phyloP scores from a whole-genome alignment of 2,329 filamentous ascomycete genomes.

The Zasmidium angulare region DNA sequence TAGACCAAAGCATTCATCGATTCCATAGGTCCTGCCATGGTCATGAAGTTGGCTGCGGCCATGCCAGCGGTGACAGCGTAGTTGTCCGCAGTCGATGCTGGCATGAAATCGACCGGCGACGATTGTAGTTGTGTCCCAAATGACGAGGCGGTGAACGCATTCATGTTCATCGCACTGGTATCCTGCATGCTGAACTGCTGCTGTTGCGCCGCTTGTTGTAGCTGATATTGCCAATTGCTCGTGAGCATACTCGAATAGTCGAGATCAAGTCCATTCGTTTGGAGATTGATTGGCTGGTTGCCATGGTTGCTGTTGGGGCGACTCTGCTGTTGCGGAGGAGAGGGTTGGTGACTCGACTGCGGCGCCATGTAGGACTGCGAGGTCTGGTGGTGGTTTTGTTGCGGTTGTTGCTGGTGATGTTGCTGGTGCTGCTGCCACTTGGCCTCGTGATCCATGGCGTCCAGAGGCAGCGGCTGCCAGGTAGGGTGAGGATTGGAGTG shows the following conservation, averaged over 20 bases:
- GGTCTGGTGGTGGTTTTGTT: conserved; percentile 15
- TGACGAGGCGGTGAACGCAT: conserved; percentile 37
- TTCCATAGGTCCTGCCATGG: conserved; percentile 44
- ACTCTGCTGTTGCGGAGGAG: conserved; percentile 22
- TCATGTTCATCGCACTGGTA: conserved; percentile 36
- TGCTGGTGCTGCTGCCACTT: conserved; percentile 25
- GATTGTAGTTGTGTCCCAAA: conserved; percentile 45
- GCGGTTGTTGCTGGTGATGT: conserved; percentile 24
- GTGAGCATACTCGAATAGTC: conserved; percentile 33
- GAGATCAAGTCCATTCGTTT: conserved; percentile 33
- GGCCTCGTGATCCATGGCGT: conserved; percentile 26
- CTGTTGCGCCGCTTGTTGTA: conserved; percentile 31
- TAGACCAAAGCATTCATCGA: conserved; percentile 44
- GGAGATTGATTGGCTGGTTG: conserved; percentile 31
- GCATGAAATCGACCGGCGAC: conserved; percentile 50
- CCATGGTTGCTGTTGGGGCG: conserved; percentile 33
- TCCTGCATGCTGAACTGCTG: conserved; percentile 27
- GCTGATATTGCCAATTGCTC: conserved; percentile 46
- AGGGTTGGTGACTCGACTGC: conserved; percentile 23
- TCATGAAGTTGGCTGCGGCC: conserved; percentile 41
- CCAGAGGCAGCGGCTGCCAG: conserved; percentile 23
- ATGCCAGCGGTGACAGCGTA: conserved; percentile 43
- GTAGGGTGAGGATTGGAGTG: conserved; percentile 8
- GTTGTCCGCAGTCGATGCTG: conserved; percentile 37
- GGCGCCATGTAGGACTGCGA: conserved; percentile 18